Evolutionary conservation across 192 early-diverging fungal species (phyloP), one percentile per base, ranked within the genome.

Genomic region (Rhizophagus sp.): DNA sequence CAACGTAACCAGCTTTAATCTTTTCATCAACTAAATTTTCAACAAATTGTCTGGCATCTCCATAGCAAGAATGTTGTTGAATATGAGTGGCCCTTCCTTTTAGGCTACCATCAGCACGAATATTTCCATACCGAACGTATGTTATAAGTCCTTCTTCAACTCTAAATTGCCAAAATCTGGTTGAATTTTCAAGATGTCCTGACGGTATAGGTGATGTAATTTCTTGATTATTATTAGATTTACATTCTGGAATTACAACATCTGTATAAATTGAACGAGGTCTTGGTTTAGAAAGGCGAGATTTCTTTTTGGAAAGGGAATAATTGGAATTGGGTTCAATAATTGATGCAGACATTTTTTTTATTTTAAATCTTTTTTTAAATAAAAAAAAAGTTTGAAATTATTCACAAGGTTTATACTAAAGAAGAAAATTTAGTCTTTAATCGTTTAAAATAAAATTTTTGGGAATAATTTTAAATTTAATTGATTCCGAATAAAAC

Each of bases 121-220:
- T 76, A 12, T 11, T 76, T 11, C 75, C 75, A 49, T 76, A 76
- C 1, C 57, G 34, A 25, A 76, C 36, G 19, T 76, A 76, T 4
- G 75, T 76, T 12, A 25, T 63, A 22, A 25, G 22, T 24, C 62
- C 75, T 49, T 64, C 62, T 62, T 63, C 62, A 49, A 76, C 62
- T 39, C 17, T 75, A 76, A 76, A 76, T 25, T 76, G 75, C 75
- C 75, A 76, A 62, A 76, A 76, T 41, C 33, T 34, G 17, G 17
- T 63, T 19, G 33, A n/a, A 63, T 33, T 44, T 63, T 64, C 61
- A 41, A 76, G 61, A 62, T 76, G 75, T 10, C 75, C 75, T 39
- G 71, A 73, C 15, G 71, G 71, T 15, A 73, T 49, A 27, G 47
- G 39, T 22, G 71, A 50, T 52, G 33, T 36, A 9, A 70, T 70